Conservation (phyloP, 2,329 filamentous ascomycete genomes). For the Aspergillus neotritici region DNA sequence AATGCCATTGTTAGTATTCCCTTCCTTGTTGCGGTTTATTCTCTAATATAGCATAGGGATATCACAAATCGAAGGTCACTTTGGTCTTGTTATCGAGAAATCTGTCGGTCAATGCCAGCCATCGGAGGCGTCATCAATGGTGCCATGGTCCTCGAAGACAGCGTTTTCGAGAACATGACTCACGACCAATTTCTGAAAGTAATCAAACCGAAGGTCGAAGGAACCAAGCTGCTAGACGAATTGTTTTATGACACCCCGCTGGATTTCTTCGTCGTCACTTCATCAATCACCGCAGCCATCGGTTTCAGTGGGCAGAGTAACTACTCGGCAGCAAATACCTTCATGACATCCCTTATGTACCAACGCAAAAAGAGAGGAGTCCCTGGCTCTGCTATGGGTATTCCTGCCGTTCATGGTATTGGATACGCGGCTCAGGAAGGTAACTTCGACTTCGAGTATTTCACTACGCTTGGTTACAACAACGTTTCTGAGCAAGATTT, state of each 20-base stretch:
- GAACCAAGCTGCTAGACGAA: constrained; percentile 20
- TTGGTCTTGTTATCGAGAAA: too few relatives aligned
- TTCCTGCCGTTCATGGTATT: too few relatives aligned
- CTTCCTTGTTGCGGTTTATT: too few relatives aligned
- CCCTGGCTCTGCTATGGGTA: too few relatives aligned
- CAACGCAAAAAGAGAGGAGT: too few relatives aligned
- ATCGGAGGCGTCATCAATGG: constrained; percentile 34
- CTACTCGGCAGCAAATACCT: constrained; percentile 45
- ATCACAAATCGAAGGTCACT: too few relatives aligned
- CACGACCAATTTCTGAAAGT: constrained; percentile 24
- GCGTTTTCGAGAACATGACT: constrained; percentile 28
- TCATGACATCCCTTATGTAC: constrained; percentile 1
- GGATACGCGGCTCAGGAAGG: too few relatives aligned
- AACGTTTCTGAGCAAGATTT: too few relatives aligned
- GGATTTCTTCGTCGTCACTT: constrained; percentile 38
- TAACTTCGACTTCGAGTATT: too few relatives aligned
- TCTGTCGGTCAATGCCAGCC: constrained; percentile 21
- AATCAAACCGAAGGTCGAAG: constrained; percentile 37
- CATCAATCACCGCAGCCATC: constrained; percentile 22
- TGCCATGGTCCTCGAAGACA: constrained; percentile 35
- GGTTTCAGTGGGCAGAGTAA: constrained; percentile 38
- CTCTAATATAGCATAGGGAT: too few relatives aligned
- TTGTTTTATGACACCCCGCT: constrained; percentile 19
- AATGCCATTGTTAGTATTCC: too few relatives aligned
- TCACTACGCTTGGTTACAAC: too few relatives aligned